Conservation (phyloP, 2,329 filamentous ascomycete species). For the Tolypocladium paradoxum region DNA sequence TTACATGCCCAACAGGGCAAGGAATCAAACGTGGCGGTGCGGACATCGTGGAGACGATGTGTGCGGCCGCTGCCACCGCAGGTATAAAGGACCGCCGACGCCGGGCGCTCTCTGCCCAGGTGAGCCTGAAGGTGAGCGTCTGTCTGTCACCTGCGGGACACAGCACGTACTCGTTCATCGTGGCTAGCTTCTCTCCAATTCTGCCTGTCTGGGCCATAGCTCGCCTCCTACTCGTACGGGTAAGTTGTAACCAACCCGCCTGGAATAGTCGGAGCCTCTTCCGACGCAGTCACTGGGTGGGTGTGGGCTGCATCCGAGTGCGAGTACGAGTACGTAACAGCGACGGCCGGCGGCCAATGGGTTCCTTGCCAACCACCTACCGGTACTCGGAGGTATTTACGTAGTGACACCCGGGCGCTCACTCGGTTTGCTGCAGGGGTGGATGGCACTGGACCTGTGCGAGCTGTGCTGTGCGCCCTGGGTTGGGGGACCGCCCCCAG, state of each 20-base stretch:
- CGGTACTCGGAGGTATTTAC: too few relatives aligned
- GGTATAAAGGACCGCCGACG: background rate
- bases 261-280: background rate
- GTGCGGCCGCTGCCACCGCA: background rate
- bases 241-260: too few relatives aligned
- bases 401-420: too few relatives aligned
- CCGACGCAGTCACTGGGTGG: background rate
- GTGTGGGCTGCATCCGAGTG: too few relatives aligned
- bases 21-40: background rate
- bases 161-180: too few relatives aligned
- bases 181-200: constrained; percentile 1
- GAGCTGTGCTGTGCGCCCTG: background rate
- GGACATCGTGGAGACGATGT: background rate
- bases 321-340: constrained; percentile 3
- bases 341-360: background rate
- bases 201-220: background rate
- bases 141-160: too few relatives aligned
- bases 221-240: too few relatives aligned
- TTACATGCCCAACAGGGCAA: background rate
- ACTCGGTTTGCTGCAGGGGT: background rate
- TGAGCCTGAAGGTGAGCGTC: too few relatives aligned
- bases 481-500: too few relatives aligned
- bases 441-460: too few relatives aligned
- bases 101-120: too few relatives aligned
- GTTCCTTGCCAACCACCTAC: too few relatives aligned